A percentile compares a stretch with the other conserved stretches of the same genome.
Evolutionary conservation across 2,329 filamentous ascomycete species (phyloP).

Genomic region (Ceratocystis papillata): DNA sequence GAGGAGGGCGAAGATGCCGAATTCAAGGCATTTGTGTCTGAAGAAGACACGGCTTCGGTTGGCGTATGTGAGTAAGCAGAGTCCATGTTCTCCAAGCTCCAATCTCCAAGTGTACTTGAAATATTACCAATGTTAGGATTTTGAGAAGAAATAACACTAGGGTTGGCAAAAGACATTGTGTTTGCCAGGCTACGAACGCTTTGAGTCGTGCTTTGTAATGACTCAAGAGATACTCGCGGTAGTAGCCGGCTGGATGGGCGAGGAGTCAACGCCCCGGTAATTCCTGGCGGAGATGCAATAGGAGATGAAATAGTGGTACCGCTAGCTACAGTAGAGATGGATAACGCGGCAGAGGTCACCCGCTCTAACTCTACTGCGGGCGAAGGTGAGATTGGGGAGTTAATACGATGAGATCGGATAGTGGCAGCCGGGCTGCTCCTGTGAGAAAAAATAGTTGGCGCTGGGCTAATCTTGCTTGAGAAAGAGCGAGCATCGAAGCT

Average conservation of each 20-base stretch:
- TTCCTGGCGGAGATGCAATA: constrained; percentile 19
- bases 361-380: constrained; percentile 19
- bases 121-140: constrained; percentile 7
- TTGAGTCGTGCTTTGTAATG: constrained; percentile 16
- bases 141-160: constrained; percentile 2
- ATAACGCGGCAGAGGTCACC: constrained; percentile 22
- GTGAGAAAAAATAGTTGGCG: background rate
- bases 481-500: constrained; percentile 15
- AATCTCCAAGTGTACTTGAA: constrained; percentile 16
- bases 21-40: constrained; percentile 13
- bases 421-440: constrained; percentile 20
- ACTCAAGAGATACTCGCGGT: constrained; percentile 23
- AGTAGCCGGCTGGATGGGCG: constrained; percentile 22
- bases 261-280: constrained; percentile 21
- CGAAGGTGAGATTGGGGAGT: background rate
- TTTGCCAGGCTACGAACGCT: constrained; percentile 12
- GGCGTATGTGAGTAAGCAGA: constrained; percentile 2
- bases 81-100: constrained; percentile 14
- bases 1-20: constrained; percentile 14
- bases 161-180: constrained; percentile 8
- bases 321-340: constrained; percentile 20
- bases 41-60: constrained; percentile 17
- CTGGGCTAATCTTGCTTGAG: constrained; percentile 15
- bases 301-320: constrained; percentile 18
- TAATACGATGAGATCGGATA: constrained; percentile 14